Evolutionary conservation across 805 yeast genomes (phyloP), one percentile per base, ranked within the genome.

Genomic region (Cyberlindnera xishuangbannaensis): DNA sequence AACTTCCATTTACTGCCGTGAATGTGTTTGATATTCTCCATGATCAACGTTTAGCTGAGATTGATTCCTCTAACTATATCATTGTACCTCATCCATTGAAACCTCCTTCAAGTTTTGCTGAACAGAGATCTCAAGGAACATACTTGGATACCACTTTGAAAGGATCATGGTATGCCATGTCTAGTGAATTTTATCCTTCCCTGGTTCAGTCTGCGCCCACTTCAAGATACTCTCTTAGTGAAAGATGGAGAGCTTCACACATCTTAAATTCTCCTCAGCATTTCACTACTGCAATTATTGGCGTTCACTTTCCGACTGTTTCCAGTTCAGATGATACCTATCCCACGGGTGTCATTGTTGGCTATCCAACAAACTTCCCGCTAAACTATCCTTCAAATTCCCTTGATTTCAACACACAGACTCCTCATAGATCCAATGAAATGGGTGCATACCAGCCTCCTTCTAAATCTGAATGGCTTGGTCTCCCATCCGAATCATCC

Each of bases 91-190:
- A 83, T 52, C 90, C 90, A 0, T 59, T 78, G 33, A 57, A 51
- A 25, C 50, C 59, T 6, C 51, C 58, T 5, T 37, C 43, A n/a
- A 52, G 52, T 5, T 32, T 36, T 20, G 18, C 40, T 24, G 39
- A 34, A 7, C 40, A 36, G 10, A 38, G 42, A 3, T 45, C 63
- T 30, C 44, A 62, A 23, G 76, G 79, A 3, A 80, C 90, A 9
- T 78, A 78, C 45, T 65, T 90, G 23, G 84, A 76, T 38, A 68
- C 77, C 19, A 75, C 87, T 0, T 64, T 62, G 19, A 63, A 65
- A 29, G 78, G 81, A 4, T 67, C 81, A 1, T 88, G 95, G 95
- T 84, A 73, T 62, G 96, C 95, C 4, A 67, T 90, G 73, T 82
- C 94, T 15, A 82, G 78, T 45, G 54, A 59, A 16, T 69, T 77